Conservation (phyloP, 177 flowering plant genomes). For the Tripterygium wilfordii region DNA sequence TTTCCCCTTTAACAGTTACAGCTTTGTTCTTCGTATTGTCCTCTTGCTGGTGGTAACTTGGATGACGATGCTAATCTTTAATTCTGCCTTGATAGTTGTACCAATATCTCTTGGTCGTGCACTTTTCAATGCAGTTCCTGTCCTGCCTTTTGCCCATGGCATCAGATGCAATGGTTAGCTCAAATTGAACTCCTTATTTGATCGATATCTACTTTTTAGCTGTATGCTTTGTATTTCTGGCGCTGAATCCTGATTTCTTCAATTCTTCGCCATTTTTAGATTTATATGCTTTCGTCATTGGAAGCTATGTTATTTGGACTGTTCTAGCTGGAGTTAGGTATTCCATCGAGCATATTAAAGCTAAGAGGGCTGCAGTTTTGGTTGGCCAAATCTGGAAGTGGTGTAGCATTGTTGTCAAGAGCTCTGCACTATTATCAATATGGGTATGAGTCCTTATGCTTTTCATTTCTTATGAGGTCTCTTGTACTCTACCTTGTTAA, state of each 20-base stretch:
- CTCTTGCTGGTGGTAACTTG: constrained; percentile 86
- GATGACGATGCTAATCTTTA: constrained; percentile 91
- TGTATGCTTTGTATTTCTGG: too few relatives aligned
- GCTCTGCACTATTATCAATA: constrained; percentile 74
- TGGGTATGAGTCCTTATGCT: constrained; percentile 97
- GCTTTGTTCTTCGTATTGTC: constrained; percentile 91
- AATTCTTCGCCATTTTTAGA: constrained; percentile 30
- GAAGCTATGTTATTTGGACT: constrained; percentile 90
- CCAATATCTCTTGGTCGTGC: constrained; percentile 91
- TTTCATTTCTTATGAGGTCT: not conserved
- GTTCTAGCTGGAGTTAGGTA: constrained; percentile 80
- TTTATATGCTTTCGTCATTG: constrained; percentile 87
- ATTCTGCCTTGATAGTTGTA: constrained; percentile 77
- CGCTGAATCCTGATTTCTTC: not conserved
- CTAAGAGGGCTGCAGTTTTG: constrained; percentile 60
- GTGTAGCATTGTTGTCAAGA: constrained; percentile 75
- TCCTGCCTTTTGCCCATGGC: constrained; percentile 91
- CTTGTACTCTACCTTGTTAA: too few relatives aligned
- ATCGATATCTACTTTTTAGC: too few relatives aligned
- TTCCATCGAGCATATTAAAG: constrained; percentile 59
- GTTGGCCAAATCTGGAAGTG: constrained; percentile 80
- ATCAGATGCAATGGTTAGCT: constrained; percentile 98
- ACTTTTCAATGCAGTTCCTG: constrained; percentile 77
- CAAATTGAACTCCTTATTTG: too few relatives aligned
- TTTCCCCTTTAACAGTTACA: constrained; percentile 59